A percentile compares a stretch with the other conserved stretches of the same genome.
Evolutionary conservation across 2,329 filamentous ascomycete genomes (phyloP).

Genomic region (Escovopsis sp.): DNA sequence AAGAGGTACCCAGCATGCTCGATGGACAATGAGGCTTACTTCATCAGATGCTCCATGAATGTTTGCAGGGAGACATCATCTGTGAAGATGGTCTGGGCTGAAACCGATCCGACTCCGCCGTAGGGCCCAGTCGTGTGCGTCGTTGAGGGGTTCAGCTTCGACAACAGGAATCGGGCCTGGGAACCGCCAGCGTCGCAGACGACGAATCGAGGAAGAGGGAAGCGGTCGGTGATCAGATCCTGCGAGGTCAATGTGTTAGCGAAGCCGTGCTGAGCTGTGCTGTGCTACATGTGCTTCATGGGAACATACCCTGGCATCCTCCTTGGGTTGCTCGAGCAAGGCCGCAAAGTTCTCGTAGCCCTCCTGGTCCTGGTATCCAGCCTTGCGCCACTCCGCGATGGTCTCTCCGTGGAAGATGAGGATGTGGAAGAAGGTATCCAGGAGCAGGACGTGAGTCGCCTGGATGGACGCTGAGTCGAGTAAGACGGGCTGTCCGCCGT

Average conservation of each 20-base stretch:
- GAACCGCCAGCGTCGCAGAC: constrained; percentile 97
- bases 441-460: constrained; percentile 77
- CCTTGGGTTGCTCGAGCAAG: constrained; percentile 83
- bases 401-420: constrained; percentile 98
- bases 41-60: constrained; percentile 99
- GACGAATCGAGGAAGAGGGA: constrained; percentile 96
- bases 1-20: not conserved
- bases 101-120: constrained; percentile 70
- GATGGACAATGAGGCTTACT: constrained; percentile 38
- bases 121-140: constrained; percentile 91
- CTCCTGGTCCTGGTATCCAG: constrained; percentile 93
- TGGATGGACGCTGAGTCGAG: constrained; percentile 95
- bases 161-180: constrained; percentile 89
- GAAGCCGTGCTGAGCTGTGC: no score
- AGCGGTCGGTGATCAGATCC: constrained; percentile 94
- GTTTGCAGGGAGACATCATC: constrained; percentile 96
- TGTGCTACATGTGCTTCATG: not conserved
- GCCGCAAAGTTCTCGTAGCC: constrained; percentile 92
- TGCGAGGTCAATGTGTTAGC: constrained; percentile 22
- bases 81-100: constrained; percentile 95
- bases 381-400: constrained; percentile 94
- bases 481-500: constrained; percentile 82
- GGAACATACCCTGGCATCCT: constrained; percentile 71
- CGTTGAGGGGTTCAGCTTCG: constrained; percentile 93
- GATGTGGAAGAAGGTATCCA: constrained; percentile 99